Conservation (phyloP, 1,139 yeast species). For the Candida buenavistaensis region DNA sequence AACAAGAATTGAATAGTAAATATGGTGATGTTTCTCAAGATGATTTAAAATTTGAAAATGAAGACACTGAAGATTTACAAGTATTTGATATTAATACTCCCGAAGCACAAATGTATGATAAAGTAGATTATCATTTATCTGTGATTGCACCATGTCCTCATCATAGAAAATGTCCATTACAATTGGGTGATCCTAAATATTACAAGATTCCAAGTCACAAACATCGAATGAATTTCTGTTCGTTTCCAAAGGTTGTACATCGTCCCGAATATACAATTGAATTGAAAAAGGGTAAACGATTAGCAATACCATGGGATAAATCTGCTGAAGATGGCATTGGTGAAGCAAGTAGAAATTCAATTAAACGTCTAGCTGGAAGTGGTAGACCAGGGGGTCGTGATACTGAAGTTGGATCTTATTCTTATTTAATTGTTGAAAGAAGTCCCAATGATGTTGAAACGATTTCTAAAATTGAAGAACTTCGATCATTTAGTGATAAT, state of each 20-base stretch:
- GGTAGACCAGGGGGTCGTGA: slow-evolving; percentile 79
- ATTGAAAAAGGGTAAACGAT: slow-evolving; percentile 73
- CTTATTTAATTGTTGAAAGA: slow-evolving; percentile 76
- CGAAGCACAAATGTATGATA: slow-evolving; percentile 9
- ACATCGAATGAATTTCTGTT: slow-evolving; percentile 68
- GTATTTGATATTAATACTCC: slow-evolving; percentile 21
- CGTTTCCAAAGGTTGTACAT: slow-evolving; percentile 68
- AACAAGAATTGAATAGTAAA: slow-evolving; percentile 21
- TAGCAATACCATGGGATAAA: slow-evolving; percentile 74
- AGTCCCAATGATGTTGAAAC: slow-evolving; percentile 37
- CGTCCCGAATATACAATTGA: slow-evolving; percentile 81
- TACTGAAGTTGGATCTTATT: slow-evolving; percentile 70
- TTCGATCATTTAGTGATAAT: slow-evolving; percentile 27
- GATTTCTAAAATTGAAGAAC: slow-evolving; percentile 34
- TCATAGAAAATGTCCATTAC: slow-evolving; percentile 85
- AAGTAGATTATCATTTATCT: slow-evolving; percentile 53
- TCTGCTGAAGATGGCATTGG: slow-evolving; percentile 56
- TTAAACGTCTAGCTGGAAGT: slow-evolving; percentile 47
- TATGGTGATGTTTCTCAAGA: slow-evolving; percentile 43
- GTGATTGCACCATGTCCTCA: slow-evolving; percentile 91
- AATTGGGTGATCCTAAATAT: slow-evolving; percentile 69
- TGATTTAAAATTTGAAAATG: slow-evolving; percentile 52
- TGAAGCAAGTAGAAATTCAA: slow-evolving; percentile 27
- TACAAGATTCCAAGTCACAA: slow-evolving; percentile 63
- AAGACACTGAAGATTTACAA: slow-evolving; percentile 42